These are phyloP conservation scores for Aspergillus sp. DNA, from an alignment of 2,329 filamentous ascomycete species.

Conservation along the genomic window DNA sequence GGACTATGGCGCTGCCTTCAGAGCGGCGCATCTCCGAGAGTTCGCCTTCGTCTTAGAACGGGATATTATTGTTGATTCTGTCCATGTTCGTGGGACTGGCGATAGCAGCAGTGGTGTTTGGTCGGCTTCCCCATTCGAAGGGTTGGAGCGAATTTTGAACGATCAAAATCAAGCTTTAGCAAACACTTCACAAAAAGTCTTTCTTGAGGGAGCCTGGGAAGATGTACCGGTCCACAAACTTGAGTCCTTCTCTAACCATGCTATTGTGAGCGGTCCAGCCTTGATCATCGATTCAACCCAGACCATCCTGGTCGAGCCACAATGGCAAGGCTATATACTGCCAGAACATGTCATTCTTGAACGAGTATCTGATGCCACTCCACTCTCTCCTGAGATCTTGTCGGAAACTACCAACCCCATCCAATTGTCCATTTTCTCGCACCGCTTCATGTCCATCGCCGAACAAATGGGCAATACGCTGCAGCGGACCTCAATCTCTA, in stretches of 20 bases:
- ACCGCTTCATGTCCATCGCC: slow-evolving; percentile 80
- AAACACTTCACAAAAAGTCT: not conserved
- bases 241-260: slow-evolving; percentile 1
- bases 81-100: slow-evolving; percentile 36
- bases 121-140: not conserved
- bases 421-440: slow-evolving; percentile 50
- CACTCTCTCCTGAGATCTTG: slow-evolving; percentile 44
- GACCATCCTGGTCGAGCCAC: not conserved
- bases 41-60: slow-evolving; percentile 41
- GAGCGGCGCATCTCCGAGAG: slow-evolving; percentile 39
- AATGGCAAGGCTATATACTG: not conserved
- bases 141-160: too few relatives aligned
- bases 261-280: slow-evolving; percentile 31
- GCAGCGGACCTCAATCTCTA: slow-evolving; percentile 73
- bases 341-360: not conserved
- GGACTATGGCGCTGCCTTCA: slow-evolving; percentile 40
- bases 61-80: slow-evolving; percentile 41
- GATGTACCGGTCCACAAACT: slow-evolving; percentile 31
- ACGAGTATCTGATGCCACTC: not conserved
- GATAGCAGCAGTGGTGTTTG: slow-evolving; percentile 1
- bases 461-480: slow-evolving; percentile 79
- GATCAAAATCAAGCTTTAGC: too few relatives aligned
- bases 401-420: slow-evolving; percentile 73
- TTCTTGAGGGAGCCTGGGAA: not conserved
- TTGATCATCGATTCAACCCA: slow-evolving; percentile 16